phyloP scores from a whole-genome alignment of 1,284 basidiomycete species.

The Tetrapyrgos nigripes region DNA sequence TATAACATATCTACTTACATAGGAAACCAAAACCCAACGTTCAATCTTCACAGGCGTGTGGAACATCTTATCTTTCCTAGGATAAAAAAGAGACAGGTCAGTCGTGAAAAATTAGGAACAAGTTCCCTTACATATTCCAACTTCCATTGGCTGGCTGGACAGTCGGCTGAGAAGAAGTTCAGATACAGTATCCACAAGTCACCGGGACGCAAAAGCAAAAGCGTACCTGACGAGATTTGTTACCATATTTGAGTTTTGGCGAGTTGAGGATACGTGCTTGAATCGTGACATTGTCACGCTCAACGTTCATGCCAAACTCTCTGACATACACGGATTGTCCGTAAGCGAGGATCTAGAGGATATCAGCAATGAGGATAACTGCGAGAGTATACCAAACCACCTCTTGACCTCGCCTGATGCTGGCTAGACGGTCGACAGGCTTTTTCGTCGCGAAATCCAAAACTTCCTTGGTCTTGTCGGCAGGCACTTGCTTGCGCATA shows the following conservation, averaged over 20 bases:
- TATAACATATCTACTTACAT: conserved; percentile 65
- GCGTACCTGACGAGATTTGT: conserved; percentile 32
- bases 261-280: conserved; percentile 66
- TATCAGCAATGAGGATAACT: not conserved
- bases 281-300: conserved; percentile 50
- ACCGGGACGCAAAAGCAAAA: not conserved
- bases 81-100: not conserved
- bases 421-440: conserved; percentile 53
- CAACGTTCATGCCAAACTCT: conserved; percentile 69
- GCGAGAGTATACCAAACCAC: conserved; percentile 33
- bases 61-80: conserved; percentile 71
- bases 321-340: conserved; percentile 76
- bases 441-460: conserved; percentile 63
- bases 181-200: not conserved
- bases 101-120: not conserved
- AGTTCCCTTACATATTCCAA: conserved; percentile 9
- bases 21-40: conserved; percentile 67
- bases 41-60: conserved; percentile 55
- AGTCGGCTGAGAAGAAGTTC: not conserved
- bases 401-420: conserved; percentile 52
- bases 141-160: not conserved
- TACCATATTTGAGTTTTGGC: conserved; percentile 39
- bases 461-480: conserved; percentile 59
- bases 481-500: conserved; percentile 56
- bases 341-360: conserved; percentile 63